phyloP scores from a whole-genome alignment of 106 monocot species.

The Cymbidium sinense region DNA sequence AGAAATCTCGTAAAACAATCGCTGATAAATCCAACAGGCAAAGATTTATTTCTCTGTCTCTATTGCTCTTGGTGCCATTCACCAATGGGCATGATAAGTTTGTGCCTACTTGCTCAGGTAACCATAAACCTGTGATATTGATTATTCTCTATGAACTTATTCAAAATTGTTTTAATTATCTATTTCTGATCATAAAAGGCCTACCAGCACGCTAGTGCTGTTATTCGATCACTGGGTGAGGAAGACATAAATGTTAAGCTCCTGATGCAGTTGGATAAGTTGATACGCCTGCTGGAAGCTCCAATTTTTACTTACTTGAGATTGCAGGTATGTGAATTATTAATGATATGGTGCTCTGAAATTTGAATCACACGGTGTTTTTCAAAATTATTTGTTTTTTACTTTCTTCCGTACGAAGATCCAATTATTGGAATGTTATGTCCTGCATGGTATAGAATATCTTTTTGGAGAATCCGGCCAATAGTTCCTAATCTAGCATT shows the following conservation, averaged over 20 bases:
- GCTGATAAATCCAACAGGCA: slow-evolving; percentile 61
- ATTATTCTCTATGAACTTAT: neutral
- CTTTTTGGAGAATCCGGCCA: neutral
- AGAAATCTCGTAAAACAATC: slow-evolving; percentile 68
- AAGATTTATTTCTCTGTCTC: slow-evolving; percentile 65
- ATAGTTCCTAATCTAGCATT: neutral
- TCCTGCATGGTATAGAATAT: neutral
- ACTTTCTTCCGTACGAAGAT: neutral
- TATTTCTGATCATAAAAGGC: slow-evolving; percentile 41
- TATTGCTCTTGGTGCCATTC: slow-evolving; percentile 99
- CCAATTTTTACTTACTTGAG: slow-evolving; percentile 7
- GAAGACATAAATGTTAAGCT: slow-evolving; percentile 26
- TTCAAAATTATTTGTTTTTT: neutral
- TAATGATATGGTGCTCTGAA: neutral
- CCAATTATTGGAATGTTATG: neutral
- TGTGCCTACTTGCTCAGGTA: slow-evolving; percentile 95
- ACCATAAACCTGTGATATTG: neutral
- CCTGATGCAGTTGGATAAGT: slow-evolving; percentile 8
- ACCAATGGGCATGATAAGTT: slow-evolving; percentile 85
- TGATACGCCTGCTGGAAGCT: slow-evolving; percentile 6
- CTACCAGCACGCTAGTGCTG: slow-evolving; percentile 73
- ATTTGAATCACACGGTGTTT: neutral
- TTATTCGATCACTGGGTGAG: slow-evolving; percentile 88
- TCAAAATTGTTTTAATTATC: neutral
- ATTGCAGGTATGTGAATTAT: slow-evolving; percentile 5